Evolutionary conservation across 1,139 yeast species (phyloP).

Genomic region (Yamadazyma oceani): DNA sequence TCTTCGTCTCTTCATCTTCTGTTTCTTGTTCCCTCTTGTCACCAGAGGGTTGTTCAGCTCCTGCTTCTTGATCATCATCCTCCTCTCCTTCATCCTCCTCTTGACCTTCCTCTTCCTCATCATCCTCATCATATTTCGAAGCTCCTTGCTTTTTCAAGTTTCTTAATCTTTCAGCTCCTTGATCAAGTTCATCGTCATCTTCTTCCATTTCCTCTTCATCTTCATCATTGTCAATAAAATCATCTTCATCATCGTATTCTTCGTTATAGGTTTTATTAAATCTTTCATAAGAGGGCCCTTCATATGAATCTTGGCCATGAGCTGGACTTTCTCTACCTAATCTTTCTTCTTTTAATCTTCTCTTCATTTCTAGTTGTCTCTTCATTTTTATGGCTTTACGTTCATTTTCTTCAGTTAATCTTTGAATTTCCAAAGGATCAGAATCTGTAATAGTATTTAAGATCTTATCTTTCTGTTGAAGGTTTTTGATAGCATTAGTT

Average conservation of each 20-base stretch:
- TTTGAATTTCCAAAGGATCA: conserved; percentile 86
- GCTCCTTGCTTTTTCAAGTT: conserved; percentile 60
- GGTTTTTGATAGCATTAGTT: conserved; percentile 73
- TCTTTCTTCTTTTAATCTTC: conserved; percentile 48
- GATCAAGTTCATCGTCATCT: conserved; percentile 59
- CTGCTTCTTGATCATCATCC: too few relatives aligned
- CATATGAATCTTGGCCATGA: conserved; percentile 16
- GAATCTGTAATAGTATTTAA: conserved; percentile 67
- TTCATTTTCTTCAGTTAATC: conserved; percentile 78
- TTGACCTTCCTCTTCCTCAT: conserved; percentile 35
- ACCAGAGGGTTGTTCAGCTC: too few relatives aligned
- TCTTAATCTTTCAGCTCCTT: conserved; percentile 63
- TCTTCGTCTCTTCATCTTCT: conserved; percentile 14
- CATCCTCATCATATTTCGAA: conserved; percentile 43
- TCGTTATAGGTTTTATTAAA: conserved; percentile 44
- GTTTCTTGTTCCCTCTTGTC: conserved; percentile 11
- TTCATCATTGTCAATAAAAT: conserved; percentile 43
- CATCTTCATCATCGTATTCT: conserved; percentile 48
- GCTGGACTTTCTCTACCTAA: conserved; percentile 27
- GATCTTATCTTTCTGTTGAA: conserved; percentile 61
- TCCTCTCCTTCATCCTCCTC: conserved; percentile 49
- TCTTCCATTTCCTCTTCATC: conserved; percentile 56
- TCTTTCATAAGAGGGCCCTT: conserved; percentile 42
- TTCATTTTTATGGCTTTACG: conserved; percentile 67
- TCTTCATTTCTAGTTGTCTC: conserved; percentile 61